A percentile compares a stretch with the other conserved stretches of the same genome.
Evolutionary conservation across 352 stramenopile species (phyloP).

Genomic region (Phytopythium mirpurense): DNA sequence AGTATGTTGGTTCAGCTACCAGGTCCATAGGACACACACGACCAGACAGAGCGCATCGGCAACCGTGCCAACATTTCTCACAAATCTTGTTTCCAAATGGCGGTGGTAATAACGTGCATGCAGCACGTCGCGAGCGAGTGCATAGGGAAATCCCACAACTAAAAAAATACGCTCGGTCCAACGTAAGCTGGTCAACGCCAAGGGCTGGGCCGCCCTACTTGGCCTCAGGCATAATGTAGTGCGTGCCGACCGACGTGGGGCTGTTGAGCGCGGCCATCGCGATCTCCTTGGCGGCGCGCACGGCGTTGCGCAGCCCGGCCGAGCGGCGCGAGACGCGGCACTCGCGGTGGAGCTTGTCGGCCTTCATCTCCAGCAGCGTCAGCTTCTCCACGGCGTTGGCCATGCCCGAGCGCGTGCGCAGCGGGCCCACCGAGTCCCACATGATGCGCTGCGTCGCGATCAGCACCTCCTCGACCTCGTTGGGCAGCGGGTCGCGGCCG

Average conservation of each 20-base stretch:
- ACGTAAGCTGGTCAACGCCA: too few relatives aligned
- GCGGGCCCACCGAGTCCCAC: conserved; percentile 92
- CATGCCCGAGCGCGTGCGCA: conserved; percentile 79
- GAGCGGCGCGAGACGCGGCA: conserved; percentile 66
- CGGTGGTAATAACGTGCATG: too few relatives aligned
- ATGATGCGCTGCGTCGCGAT: conserved; percentile 77
- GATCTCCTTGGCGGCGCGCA: conserved; percentile 84
- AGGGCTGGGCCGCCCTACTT: background rate
- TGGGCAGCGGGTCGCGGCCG: conserved; percentile 34
- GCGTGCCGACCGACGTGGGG: conserved; percentile 79
- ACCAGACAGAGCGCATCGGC: too few relatives aligned
- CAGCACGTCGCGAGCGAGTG: too few relatives aligned
- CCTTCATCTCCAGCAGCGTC: conserved; percentile 65
- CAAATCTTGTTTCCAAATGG: too few relatives aligned
- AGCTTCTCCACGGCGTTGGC: conserved; percentile 78
- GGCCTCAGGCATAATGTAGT: conserved; percentile 80
- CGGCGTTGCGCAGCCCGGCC: conserved; percentile 85
- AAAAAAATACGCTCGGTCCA: too few relatives aligned
- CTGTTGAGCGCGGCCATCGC: conserved; percentile 79
- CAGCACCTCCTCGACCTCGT: conserved; percentile 60
- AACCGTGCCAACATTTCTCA: too few relatives aligned
- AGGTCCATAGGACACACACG: too few relatives aligned
- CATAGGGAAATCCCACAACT: too few relatives aligned
- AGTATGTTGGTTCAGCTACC: too few relatives aligned
- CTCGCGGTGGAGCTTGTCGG: conserved; percentile 70